phyloP scores from a whole-genome alignment of 805 yeast species.

The Candida tibetensis region DNA sequence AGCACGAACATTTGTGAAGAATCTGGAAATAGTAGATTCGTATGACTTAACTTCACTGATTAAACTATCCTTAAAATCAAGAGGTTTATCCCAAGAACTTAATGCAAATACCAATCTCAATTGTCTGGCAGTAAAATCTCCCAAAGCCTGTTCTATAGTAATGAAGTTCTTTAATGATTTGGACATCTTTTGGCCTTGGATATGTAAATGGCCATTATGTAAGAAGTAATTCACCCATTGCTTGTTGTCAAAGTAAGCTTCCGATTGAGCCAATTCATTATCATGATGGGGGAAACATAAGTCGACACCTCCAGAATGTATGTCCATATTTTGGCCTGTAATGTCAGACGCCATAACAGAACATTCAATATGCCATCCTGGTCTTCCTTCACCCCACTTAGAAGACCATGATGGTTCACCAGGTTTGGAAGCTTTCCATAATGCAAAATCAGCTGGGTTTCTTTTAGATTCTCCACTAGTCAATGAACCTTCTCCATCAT shows the following conservation, averaged over 20 bases:
- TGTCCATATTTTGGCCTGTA: constrained; percentile 80
- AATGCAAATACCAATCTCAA: constrained; percentile 87
- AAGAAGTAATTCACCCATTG: constrained; percentile 98
- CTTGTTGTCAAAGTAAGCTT: constrained; percentile 80
- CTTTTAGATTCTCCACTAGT: constrained; percentile 54
- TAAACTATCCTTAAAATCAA: constrained; percentile 86
- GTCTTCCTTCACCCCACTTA: constrained; percentile 97
- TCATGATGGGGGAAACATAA: constrained; percentile 99
- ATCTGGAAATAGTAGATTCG: constrained; percentile 75
- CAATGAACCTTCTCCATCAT: constrained; percentile 94
- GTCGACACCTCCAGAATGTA: constrained; percentile 96
- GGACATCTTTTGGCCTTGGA: constrained; percentile 98
- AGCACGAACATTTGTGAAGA: constrained; percentile 86
- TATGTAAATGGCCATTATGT: constrained; percentile 97
- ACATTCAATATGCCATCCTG: constrained; percentile 99
- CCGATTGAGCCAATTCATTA: constrained; percentile 95
- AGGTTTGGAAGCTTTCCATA: constrained; percentile 95
- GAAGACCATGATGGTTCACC: constrained; percentile 97
- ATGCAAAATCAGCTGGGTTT: constrained; percentile 83
- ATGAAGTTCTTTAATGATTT: constrained; percentile 93
- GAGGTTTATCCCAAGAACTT: constrained; percentile 87
- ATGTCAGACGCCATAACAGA: constrained; percentile 96
- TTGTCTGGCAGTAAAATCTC: constrained; percentile 71
- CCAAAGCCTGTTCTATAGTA: constrained; percentile 86
- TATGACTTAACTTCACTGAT: constrained; percentile 71